Percentiles rank a stretch among this genome's conserved stretches.
phyloP scores from a whole-genome alignment of 805 yeast genomes.

The Kodamaea sagamina region DNA sequence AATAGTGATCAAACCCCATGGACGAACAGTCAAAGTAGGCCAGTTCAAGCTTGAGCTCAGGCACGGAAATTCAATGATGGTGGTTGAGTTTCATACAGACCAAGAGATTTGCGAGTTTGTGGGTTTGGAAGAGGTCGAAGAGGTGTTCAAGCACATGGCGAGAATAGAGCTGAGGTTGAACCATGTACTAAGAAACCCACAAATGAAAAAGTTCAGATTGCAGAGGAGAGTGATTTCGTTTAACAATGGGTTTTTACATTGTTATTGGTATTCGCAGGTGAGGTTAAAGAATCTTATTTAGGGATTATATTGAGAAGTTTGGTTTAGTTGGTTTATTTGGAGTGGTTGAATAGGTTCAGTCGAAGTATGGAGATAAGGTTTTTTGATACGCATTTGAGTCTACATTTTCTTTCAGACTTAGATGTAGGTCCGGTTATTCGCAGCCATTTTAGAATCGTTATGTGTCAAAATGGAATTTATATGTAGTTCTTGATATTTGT shows the following conservation, averaged over 20 bases:
- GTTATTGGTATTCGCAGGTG: slow-evolving; percentile 8
- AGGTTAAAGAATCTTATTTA: slow-evolving; percentile 1
- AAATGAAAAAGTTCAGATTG: slow-evolving; percentile 3
- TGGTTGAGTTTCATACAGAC: slow-evolving; percentile 25
- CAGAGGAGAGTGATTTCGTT: slow-evolving; percentile 3
- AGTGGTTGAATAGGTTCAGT: too few relatives aligned
- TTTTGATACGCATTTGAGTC: too few relatives aligned
- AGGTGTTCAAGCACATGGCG: slow-evolving; percentile 8
- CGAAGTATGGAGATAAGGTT: too few relatives aligned
- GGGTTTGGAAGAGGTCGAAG: slow-evolving; percentile 18
- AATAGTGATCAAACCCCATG: slow-evolving; percentile 32
- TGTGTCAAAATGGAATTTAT: too few relatives aligned
- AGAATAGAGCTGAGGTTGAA: background rate
- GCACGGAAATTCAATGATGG: slow-evolving; percentile 11
- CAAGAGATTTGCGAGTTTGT: slow-evolving; percentile 30
- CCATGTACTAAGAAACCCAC: background rate
- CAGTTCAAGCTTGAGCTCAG: slow-evolving; percentile 24
- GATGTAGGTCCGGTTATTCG: too few relatives aligned
- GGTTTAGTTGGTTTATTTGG: too few relatives aligned
- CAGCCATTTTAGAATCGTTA: too few relatives aligned
- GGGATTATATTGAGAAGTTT: too few relatives aligned
- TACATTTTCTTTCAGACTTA: too few relatives aligned
- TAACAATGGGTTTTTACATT: slow-evolving; percentile 6
- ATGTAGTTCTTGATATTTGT: background rate
- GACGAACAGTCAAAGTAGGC: slow-evolving; percentile 30